phyloP scores from a whole-genome alignment of 306 rosid species.

The Dalbergia oliveri region DNA sequence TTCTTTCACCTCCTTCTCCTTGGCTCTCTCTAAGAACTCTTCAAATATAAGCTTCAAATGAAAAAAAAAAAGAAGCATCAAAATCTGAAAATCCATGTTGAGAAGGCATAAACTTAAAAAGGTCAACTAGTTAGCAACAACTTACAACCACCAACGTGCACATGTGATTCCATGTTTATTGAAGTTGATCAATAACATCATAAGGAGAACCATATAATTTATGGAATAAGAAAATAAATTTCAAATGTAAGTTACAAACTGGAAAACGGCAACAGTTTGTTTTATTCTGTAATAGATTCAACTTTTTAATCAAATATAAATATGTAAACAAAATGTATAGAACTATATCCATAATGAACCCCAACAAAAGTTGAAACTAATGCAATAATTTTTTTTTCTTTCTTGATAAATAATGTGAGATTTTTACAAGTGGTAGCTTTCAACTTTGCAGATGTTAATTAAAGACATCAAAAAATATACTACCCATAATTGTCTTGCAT shows the following conservation, averaged over 20 bases:
- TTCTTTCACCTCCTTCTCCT: constrained; percentile 98
- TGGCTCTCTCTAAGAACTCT: constrained; percentile 87
- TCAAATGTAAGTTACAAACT: constrained; percentile 22
- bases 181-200: constrained; percentile 26
- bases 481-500: constrained; percentile 9
- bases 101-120: constrained; percentile 5
- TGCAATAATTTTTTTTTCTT: constrained; percentile 6
- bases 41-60: constrained; percentile 77
- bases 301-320: neutral
- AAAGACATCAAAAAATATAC: constrained; percentile 37
- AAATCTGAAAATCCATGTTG: constrained; percentile 39
- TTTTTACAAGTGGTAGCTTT: constrained; percentile 14
- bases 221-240: constrained; percentile 15
- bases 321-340: neutral
- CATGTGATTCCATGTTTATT: constrained; percentile 7
- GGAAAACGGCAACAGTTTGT: neutral
- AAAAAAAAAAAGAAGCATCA: constrained; percentile 22
- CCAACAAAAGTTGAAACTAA: constrained; percentile 27
- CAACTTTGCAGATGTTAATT: constrained; percentile 10
- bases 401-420: neutral
- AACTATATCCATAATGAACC: constrained; percentile 34
- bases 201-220: neutral
- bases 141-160: constrained; percentile 24
- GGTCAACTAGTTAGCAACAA: constrained; percentile 11
- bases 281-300: constrained; percentile 26